phyloP scores from a whole-genome alignment of 2,329 filamentous ascomycete genomes.

The Botryosphaeria dothidea region DNA sequence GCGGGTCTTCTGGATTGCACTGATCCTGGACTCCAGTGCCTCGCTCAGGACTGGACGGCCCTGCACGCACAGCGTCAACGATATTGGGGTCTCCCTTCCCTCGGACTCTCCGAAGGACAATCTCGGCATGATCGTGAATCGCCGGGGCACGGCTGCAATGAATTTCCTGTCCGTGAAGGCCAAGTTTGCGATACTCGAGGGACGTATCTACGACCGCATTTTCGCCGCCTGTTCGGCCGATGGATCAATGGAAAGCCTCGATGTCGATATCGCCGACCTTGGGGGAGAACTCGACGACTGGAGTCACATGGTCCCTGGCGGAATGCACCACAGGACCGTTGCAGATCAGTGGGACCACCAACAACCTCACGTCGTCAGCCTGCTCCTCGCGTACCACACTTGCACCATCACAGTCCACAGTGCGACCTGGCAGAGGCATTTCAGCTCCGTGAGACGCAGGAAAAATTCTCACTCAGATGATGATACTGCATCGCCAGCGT shows the following conservation, averaged over 20 bases:
- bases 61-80: not conserved
- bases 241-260: not conserved
- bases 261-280: not conserved
- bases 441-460: not conserved
- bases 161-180: not conserved
- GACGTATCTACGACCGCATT: not conserved
- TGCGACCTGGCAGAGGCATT: constrained; percentile 8
- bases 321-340: not conserved
- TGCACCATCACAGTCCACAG: not conserved
- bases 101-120: not conserved
- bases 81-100: not conserved
- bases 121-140: not conserved
- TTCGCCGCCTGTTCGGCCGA: not conserved
- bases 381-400: constrained; percentile 1
- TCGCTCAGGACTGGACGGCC: not conserved
- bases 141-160: not conserved
- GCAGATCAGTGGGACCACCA: not conserved
- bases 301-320: not conserved
- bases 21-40: not conserved
- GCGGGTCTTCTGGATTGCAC: constrained; percentile 3
- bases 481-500: not conserved
- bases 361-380: not conserved
- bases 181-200: not conserved
- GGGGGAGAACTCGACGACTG: not conserved
- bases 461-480: not conserved